phyloP scores from a whole-genome alignment of 2,329 filamentous ascomycete genomes.

The Rachicladosporium sp. region DNA sequence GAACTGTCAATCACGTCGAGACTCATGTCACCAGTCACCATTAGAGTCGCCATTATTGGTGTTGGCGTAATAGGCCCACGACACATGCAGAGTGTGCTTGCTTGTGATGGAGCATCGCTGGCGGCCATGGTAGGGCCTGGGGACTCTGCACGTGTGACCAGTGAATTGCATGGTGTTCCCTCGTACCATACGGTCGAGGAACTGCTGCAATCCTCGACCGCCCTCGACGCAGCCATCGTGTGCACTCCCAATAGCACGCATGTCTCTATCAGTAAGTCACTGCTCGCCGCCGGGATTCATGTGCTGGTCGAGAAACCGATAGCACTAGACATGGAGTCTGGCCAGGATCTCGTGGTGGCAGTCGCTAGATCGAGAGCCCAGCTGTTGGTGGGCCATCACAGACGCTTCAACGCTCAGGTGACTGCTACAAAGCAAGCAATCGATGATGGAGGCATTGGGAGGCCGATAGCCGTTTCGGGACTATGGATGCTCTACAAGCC shows the following conservation, averaged over 20 bases:
- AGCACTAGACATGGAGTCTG: conserved; percentile 29
- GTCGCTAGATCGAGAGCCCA: conserved; percentile 22
- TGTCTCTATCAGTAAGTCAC: conserved; percentile 36
- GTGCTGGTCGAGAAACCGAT: conserved; percentile 48
- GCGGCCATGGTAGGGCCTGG: conserved; percentile 37
- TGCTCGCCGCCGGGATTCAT: conserved; percentile 38
- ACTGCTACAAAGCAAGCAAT: conserved; percentile 37
- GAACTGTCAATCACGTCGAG: too few species aligned
- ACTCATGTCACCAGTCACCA: neutral
- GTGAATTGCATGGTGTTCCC: conserved; percentile 26
- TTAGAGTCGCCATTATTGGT: conserved; percentile 33
- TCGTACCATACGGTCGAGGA: conserved; percentile 30
- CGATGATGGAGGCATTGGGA: conserved; percentile 30
- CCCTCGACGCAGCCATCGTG: conserved; percentile 44
- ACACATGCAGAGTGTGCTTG: conserved; percentile 34
- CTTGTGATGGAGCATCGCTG: conserved; percentile 28
- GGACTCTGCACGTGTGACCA: conserved; percentile 25
- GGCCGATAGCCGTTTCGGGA: conserved; percentile 40
- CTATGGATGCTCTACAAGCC: conserved; percentile 45
- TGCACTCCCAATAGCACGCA: conserved; percentile 50
- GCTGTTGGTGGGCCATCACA: conserved; percentile 46
- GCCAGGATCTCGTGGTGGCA: conserved; percentile 20
- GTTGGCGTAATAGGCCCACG: conserved; percentile 39
- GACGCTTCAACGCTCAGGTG: conserved; percentile 47
- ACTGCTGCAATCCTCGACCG: conserved; percentile 29